These are phyloP conservation scores for Vaccinium vitisidaea DNA, from an alignment of 148 eudicot genomes.

Conservation along the genomic window DNA sequence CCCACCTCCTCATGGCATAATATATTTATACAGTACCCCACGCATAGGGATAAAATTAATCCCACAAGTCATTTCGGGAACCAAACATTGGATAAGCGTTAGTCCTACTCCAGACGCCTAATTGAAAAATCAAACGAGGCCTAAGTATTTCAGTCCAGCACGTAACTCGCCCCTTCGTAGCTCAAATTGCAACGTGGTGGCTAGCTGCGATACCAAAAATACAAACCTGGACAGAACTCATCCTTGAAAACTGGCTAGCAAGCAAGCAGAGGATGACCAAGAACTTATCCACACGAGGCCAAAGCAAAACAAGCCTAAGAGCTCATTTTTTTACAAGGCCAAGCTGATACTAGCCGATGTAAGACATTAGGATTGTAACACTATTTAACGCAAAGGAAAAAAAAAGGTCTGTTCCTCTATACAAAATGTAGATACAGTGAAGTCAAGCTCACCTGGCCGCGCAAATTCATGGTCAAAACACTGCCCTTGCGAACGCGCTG, in stretches of 20 bases:
- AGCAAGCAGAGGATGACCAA: background rate
- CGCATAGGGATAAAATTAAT: too few relatives aligned
- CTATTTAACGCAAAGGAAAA: too few relatives aligned
- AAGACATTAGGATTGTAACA: background rate
- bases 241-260: background rate
- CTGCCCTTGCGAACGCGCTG: constrained; percentile 71
- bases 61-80: too few relatives aligned
- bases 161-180: background rate
- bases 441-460: constrained; percentile 67
- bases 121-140: background rate
- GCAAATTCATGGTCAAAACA: constrained; percentile 72
- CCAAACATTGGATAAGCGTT: too few relatives aligned
- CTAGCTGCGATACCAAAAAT: background rate
- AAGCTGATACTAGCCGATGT: background rate
- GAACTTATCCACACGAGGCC: background rate
- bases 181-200: background rate
- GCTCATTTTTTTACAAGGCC: background rate
- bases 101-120: too few relatives aligned
- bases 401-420: background rate
- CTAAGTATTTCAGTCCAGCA: background rate
- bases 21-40: too few relatives aligned
- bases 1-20: too few relatives aligned
- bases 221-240: background rate
- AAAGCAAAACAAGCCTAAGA: background rate
- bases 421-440: background rate